Evolutionary conservation across 2,329 filamentous ascomycete genomes (phyloP).

Genomic region (Apiospora arundinis): DNA sequence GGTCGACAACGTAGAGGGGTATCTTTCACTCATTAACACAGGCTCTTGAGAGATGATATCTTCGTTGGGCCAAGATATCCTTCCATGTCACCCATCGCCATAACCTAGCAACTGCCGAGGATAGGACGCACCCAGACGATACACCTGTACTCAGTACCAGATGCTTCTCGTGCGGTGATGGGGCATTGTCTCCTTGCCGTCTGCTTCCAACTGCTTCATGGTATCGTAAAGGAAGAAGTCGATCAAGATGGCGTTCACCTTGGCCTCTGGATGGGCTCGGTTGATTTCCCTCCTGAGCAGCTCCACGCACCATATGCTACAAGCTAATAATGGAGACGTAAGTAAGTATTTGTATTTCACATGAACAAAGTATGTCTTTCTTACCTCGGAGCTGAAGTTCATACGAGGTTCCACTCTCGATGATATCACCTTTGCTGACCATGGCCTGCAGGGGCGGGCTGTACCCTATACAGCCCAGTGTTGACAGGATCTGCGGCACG

Average conservation of each 20-base stretch:
- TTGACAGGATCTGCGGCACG: slow-evolving; percentile 89
- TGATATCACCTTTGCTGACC: slow-evolving; percentile 67
- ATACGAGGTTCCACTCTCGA: slow-evolving; percentile 77
- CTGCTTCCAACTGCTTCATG: slow-evolving; percentile 81
- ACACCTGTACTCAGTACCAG: slow-evolving; percentile 72
- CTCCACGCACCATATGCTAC: slow-evolving; percentile 96
- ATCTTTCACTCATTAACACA: not conserved
- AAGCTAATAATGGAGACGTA: slow-evolving; percentile 56
- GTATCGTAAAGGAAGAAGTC: slow-evolving; percentile 98
- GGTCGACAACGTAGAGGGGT: not conserved
- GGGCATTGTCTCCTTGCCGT: slow-evolving; percentile 67
- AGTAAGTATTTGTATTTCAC: slow-evolving; percentile 20
- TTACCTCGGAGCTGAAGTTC: slow-evolving; percentile 86
- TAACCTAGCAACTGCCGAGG: not conserved
- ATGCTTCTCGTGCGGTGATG: slow-evolving; percentile 93
- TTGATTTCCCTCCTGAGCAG: slow-evolving; percentile 83
- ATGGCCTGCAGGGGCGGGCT: slow-evolving; percentile 78
- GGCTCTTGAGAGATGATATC: not conserved
- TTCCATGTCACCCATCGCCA: not conserved
- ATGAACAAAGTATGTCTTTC: slow-evolving; percentile 29
- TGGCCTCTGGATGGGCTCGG: slow-evolving; percentile 71
- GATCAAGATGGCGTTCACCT: slow-evolving; percentile 87
- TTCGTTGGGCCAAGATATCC: not conserved
- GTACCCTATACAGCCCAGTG: slow-evolving; percentile 82
- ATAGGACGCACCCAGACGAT: not conserved